These are phyloP conservation scores for Orbilia blumenaviensis DNA, from an alignment of 2,329 filamentous ascomycete species.

Conservation along the genomic window DNA sequence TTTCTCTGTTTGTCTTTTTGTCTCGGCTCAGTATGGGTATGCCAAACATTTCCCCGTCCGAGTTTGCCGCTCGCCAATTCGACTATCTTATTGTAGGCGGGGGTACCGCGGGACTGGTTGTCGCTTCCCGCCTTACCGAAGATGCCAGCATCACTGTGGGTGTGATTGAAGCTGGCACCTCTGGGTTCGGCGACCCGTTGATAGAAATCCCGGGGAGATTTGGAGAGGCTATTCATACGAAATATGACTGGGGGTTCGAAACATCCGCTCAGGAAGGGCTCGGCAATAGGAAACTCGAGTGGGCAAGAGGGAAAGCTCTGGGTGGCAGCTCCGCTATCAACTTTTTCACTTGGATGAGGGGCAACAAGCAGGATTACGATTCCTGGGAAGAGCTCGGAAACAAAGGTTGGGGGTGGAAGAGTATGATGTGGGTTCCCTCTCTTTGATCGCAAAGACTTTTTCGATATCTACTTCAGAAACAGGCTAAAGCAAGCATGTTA, in stretches of 20 bases:
- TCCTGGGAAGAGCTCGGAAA: slow-evolving; percentile 70
- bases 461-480: neutral
- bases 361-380: slow-evolving; percentile 66
- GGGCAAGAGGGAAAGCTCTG: slow-evolving; percentile 56
- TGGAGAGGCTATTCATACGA: slow-evolving; percentile 41
- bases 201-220: slow-evolving; percentile 42
- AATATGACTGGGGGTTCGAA: slow-evolving; percentile 50
- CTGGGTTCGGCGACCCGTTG: slow-evolving; percentile 27
- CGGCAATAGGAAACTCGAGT: slow-evolving; percentile 30
- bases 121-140: slow-evolving; percentile 63
- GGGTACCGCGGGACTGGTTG: slow-evolving; percentile 65
- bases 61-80: slow-evolving; percentile 57
- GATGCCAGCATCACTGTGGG: slow-evolving; percentile 29
- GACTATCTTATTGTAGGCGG: slow-evolving; percentile 66
- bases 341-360: slow-evolving; percentile 61
- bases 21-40: slow-evolving; percentile 10
- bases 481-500: neutral
- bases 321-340: slow-evolving; percentile 60
- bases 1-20: no score
- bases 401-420: slow-evolving; percentile 68
- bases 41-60: slow-evolving; percentile 12
- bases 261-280: slow-evolving; percentile 33
- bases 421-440: slow-evolving; percentile 60
- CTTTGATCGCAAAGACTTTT: no score
- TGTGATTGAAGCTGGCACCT: slow-evolving; percentile 43